Evolutionary conservation across 2,329 filamentous ascomycete species (phyloP), one percentile per base, ranked within the genome.

Genomic region (Didymella pomorum): DNA sequence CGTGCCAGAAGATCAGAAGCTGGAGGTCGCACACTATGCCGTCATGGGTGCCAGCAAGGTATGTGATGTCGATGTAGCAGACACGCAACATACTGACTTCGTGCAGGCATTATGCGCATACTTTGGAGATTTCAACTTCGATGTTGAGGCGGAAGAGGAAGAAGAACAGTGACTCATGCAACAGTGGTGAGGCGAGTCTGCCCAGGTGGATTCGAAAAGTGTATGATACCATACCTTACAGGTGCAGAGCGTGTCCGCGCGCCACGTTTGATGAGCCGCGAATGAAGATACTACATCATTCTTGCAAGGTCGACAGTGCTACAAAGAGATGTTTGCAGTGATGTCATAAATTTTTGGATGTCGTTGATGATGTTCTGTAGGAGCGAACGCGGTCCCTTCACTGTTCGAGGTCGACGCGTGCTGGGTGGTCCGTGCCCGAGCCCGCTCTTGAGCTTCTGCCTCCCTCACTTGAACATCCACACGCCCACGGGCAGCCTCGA

Each of bases 31-130:
- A 5, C 95, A 99, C 79, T 98, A 98, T 74, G 97, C 93, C 72
- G 91, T 96, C 80, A 84, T 90, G 68, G 92, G 93, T 12, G 91
- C 91, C 7, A 97, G 93, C 76, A 97, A 97, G 78, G 90, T 89
- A 52, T 77, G 67, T 25, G 8, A 26, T 10, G 37, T 46, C 16
- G 25, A 23, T 14, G 7, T 21, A 31, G 21, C n/a, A 26, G 12
- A 20, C 9, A 8, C 3, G 7, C 10, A 23, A n/a, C 16, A 37
- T 12, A 33, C 50, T 71, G 9, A 69, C 33, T 28, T 31, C 11
- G 21, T 20, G 8, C 23, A 80, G 78, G 86, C 85, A 21, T 72
- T 88, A 26, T 87, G 85, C 75, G 81, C 83, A 21, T 88, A 83
- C 66, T 84, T 85, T 65, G 86, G 86, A 4, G 77, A 80, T 11